These are phyloP conservation scores for Thozetella sp. DNA, from an alignment of 495 filamentous ascomycete genomes.

Conservation along the genomic window DNA sequence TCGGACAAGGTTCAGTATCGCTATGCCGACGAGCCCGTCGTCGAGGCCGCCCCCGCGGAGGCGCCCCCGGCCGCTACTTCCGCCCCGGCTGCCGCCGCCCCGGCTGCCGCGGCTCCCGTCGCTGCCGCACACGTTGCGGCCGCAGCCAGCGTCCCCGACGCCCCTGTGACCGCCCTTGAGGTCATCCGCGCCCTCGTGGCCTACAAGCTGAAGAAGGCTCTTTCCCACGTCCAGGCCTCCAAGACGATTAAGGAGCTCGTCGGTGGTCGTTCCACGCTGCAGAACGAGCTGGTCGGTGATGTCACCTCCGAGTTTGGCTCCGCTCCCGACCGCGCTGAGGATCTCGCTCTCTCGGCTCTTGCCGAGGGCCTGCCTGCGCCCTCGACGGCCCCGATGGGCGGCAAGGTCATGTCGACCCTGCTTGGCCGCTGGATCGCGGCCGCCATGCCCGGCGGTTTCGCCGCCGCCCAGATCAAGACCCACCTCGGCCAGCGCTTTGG, in stretches of 20 bases:
- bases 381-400: slow-evolving; percentile 82
- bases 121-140: no score
- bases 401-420: slow-evolving; percentile 89
- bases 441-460: not conserved
- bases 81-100: no score
- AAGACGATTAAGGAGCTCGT: slow-evolving; percentile 96
- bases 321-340: slow-evolving; percentile 92
- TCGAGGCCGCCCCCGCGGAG: no score
- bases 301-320: slow-evolving; percentile 92
- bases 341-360: slow-evolving; percentile 84
- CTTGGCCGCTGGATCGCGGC: slow-evolving; percentile 66
- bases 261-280: slow-evolving; percentile 83
- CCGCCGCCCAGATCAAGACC: not conserved
- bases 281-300: slow-evolving; percentile 89
- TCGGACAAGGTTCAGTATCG: no score
- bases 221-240: slow-evolving; percentile 80
- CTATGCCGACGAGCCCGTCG: no score
- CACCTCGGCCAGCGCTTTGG: not conserved
- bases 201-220: slow-evolving; percentile 87
- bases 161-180: no score
- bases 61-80: no score
- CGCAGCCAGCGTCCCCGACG: no score
- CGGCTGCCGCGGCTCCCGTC: no score
- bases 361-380: slow-evolving; percentile 89
- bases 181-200: slow-evolving; percentile 65